Percentiles rank a stretch among this genome's conserved stretches.
phyloP scores from a whole-genome alignment of 768 basidiomycete species.

The Pulveroboletus sp. region DNA sequence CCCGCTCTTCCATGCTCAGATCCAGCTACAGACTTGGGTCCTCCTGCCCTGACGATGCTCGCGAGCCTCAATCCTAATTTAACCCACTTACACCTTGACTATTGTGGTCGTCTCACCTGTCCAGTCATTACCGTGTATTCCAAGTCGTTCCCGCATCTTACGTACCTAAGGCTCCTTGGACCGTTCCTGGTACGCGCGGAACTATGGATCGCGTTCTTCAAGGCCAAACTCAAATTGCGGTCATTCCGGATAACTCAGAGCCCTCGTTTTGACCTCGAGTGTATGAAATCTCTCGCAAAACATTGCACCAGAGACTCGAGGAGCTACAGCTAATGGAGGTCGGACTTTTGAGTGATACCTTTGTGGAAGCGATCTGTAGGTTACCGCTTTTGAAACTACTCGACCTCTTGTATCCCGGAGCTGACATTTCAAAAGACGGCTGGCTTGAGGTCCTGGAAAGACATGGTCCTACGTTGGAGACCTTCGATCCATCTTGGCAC shows the following conservation, averaged over 20 bases:
- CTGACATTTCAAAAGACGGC: constrained; percentile 54
- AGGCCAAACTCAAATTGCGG: constrained; percentile 57
- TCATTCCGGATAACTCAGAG: constrained; percentile 82
- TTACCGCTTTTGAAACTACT: constrained; percentile 47
- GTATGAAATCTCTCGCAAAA: constrained; percentile 55
- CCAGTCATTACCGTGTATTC: constrained; percentile 57
- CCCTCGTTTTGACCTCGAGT: constrained; percentile 78
- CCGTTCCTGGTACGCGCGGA: constrained; percentile 78
- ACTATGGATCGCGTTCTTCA: constrained; percentile 76
- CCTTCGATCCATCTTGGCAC: constrained; percentile 75
- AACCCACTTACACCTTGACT: constrained; percentile 73
- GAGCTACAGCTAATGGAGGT: constrained; percentile 80
- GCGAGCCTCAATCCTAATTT: constrained; percentile 84
- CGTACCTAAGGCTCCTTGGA: constrained; percentile 75
- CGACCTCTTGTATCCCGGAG: constrained; percentile 64
- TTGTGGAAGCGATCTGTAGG: constrained; percentile 48
- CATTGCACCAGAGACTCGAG: constrained; percentile 50
- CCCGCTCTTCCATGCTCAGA: not conserved
- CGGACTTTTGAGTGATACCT: constrained; percentile 65
- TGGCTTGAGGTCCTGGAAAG: constrained; percentile 52
- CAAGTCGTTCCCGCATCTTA: constrained; percentile 61
- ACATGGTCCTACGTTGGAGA: constrained; percentile 53
- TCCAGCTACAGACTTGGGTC: constrained; percentile 57
- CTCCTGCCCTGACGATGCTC: constrained; percentile 67
- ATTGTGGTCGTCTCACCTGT: constrained; percentile 81